These are phyloP conservation scores for Vanilla planifolia DNA, from an alignment of 106 monocot species.

Conservation along the genomic window DNA sequence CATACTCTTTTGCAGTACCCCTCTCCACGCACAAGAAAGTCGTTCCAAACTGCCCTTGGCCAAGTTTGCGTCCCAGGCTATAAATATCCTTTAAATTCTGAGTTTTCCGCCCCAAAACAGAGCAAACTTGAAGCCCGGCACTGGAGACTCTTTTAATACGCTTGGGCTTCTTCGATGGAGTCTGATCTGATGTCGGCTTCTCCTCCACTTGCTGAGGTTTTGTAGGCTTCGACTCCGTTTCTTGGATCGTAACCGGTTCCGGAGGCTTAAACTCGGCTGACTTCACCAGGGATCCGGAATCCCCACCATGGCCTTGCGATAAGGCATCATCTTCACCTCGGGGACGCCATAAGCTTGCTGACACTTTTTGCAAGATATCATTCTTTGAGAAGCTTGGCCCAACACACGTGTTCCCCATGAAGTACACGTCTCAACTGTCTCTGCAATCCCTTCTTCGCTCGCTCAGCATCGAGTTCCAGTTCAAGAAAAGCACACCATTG, in stretches of 20 bases:
- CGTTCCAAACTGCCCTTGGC: slow-evolving; percentile 23
- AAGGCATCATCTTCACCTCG: neutral
- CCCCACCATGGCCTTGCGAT: too few relatives aligned
- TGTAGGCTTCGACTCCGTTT: neutral
- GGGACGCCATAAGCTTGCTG: slow-evolving; percentile 6
- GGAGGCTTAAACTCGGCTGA: too few relatives aligned
- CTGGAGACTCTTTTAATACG: neutral
- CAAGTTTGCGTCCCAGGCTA: slow-evolving; percentile 17
- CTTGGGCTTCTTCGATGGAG: neutral
- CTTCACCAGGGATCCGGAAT: too few relatives aligned
- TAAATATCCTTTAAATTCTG: slow-evolving; percentile 15
- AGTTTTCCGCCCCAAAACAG: slow-evolving; percentile 15
- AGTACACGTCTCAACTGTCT: neutral
- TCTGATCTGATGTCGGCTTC: neutral
- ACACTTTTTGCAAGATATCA: slow-evolving; percentile 6
- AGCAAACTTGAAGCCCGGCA: slow-evolving; percentile 13
- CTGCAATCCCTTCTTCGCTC: neutral
- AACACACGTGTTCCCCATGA: slow-evolving; percentile 13
- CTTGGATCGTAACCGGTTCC: slow-evolving; percentile 6
- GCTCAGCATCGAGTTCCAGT: neutral
- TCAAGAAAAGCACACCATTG: neutral
- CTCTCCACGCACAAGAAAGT: slow-evolving; percentile 22
- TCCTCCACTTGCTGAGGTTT: neutral
- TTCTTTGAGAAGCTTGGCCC: slow-evolving; percentile 6
- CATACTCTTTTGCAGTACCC: slow-evolving; percentile 6